These are phyloP conservation scores for Ceratorhiza oryzae-sativae DNA, from an alignment of 1,284 basidiomycete genomes.

Conservation along the genomic window DNA sequence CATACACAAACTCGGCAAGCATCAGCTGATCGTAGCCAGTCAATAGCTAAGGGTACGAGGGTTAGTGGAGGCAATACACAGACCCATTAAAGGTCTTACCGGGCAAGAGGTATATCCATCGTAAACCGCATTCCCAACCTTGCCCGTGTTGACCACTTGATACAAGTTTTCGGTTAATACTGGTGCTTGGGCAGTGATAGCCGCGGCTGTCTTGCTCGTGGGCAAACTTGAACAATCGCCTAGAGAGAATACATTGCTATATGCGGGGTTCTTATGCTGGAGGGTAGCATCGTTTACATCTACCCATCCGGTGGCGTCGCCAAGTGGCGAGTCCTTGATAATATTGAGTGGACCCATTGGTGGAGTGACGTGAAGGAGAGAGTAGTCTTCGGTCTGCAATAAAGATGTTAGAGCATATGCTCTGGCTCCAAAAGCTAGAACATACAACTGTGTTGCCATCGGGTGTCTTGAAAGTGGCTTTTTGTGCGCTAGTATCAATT, in stretches of 20 bases:
- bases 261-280: slow-evolving; percentile 81
- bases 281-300: slow-evolving; percentile 83
- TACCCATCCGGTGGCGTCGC: slow-evolving; percentile 87
- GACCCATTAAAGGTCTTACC: slow-evolving; percentile 54
- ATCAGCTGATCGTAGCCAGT: slow-evolving; percentile 88
- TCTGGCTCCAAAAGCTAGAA: not conserved
- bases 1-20: slow-evolving; percentile 88
- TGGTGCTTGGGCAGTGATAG: slow-evolving; percentile 91
- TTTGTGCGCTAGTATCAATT: slow-evolving; percentile 71
- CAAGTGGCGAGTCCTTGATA: slow-evolving; percentile 80
- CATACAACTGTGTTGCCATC: slow-evolving; percentile 65
- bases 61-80: slow-evolving; percentile 17
- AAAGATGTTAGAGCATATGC: not conserved
- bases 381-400: slow-evolving; percentile 71
- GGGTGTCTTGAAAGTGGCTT: slow-evolving; percentile 83
- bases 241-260: slow-evolving; percentile 45
- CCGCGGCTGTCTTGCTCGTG: slow-evolving; percentile 96
- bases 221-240: slow-evolving; percentile 92
- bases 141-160: slow-evolving; percentile 74
- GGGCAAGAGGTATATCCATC: slow-evolving; percentile 88
- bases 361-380: slow-evolving; percentile 86
- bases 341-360: slow-evolving; percentile 89
- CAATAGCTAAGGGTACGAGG: slow-evolving; percentile 61
- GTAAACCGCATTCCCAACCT: slow-evolving; percentile 70
- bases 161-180: slow-evolving; percentile 90